phyloP scores from a whole-genome alignment of 2,329 filamentous ascomycete genomes.

The Xylaria sp. region DNA sequence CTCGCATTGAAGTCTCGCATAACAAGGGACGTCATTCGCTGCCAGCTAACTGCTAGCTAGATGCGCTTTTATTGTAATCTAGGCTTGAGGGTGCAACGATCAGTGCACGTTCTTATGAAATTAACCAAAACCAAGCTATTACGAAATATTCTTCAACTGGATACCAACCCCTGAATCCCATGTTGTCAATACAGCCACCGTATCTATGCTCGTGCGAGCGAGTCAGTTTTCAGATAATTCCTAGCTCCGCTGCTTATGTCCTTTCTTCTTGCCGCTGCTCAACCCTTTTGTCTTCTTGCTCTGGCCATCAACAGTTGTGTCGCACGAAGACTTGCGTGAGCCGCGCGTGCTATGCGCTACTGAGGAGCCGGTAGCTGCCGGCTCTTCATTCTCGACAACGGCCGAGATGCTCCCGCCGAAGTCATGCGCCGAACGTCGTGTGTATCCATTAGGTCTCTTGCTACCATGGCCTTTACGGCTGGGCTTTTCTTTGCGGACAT shows the following conservation, averaged over 20 bases:
- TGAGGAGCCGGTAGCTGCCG: constrained; percentile 32
- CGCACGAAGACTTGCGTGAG: constrained; percentile 42
- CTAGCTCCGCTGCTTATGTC: constrained; percentile 45
- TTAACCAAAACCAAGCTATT: background rate
- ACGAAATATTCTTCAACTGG: background rate
- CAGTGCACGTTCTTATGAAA: background rate
- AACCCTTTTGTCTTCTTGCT: constrained; percentile 45
- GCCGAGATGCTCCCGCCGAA: constrained; percentile 40
- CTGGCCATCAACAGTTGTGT: constrained; percentile 40
- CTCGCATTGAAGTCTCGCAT: no score
- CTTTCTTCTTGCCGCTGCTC: constrained; percentile 46
- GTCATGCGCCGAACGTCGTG: constrained; percentile 43
- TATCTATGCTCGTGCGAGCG: background rate
- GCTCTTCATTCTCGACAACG: constrained; percentile 43
- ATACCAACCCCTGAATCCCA: background rate
- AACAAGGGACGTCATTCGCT: background rate
- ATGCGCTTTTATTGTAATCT: constrained; percentile 3
- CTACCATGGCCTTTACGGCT: constrained; percentile 53
- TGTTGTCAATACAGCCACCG: background rate
- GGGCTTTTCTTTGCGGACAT: constrained; percentile 53
- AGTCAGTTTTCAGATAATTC: constrained; percentile 31
- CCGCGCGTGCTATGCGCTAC: constrained; percentile 40
- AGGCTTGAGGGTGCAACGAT: background rate
- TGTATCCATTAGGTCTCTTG: constrained; percentile 38
- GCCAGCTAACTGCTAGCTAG: background rate